Evolutionary conservation across 768 basidiomycete species (phyloP), one percentile per base, ranked within the genome.

Genomic region (Collybia sp.): DNA sequence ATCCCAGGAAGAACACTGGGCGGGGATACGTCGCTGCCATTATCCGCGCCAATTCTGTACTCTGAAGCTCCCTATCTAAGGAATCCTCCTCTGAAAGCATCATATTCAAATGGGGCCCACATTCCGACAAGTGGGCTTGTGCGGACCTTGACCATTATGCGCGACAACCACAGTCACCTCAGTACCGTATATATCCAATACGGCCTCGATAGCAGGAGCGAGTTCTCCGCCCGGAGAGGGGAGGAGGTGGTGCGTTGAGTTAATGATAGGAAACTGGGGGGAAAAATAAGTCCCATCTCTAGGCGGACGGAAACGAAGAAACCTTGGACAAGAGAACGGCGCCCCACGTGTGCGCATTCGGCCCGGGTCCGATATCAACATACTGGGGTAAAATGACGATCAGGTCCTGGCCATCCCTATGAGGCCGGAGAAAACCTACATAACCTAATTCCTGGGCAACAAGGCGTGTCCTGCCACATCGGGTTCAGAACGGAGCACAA

Each of bases 281-380:
- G 1, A 30, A 32, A 43, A 36, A 12, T 0, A 15, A 12, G 19
- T 16, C 6, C 40, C 19, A n/a, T 25, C 9, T 20, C 30, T 31
- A n/a, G 30, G 32, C 13, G 13, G 16, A 13, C 10, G 5, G 16
- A 25, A 17, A 19, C 16, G 16, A 35, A 47, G 57, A 33, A 52
- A 78, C 88, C 71, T 93, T 92, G 3, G 88, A 89, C 2, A 94
- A 67, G 2, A 94, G 69, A 5, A 75, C 82, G 19, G 85, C 86
- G 40, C 92, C 92, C 92, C 92, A 94, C 0, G 92, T 94, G 57
- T 94, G 91, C 42, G 82, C 70, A 58, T 89, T 87, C 2, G 91
- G 90, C 34, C 89, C 89, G 3, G 92, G 93, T 2, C 93, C 93
- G 12, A 92, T 70, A 57, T 95, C 93, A 4, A 91, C 86, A 58